Evolutionary conservation across 1,284 basidiomycete species (phyloP), one percentile per base, ranked within the genome.

Genomic region (Pisolithus thermaeus): DNA sequence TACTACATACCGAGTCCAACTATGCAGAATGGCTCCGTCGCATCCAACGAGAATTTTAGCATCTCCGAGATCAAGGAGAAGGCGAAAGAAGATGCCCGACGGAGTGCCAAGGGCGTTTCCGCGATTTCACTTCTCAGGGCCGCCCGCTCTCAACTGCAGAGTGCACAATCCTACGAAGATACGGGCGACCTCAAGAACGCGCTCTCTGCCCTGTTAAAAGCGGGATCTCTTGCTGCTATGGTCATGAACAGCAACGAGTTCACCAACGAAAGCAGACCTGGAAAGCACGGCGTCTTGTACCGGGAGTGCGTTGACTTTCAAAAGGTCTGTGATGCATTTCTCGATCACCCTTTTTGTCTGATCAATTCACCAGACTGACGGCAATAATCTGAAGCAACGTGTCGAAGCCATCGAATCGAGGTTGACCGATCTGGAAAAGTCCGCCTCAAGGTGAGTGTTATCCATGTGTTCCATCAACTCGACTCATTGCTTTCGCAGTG

Each of bases 51-150:
- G 25, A 58, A 68, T 50, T 64, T 75, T 55, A 75, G 77, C n/a
- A 74, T 83, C 49, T 68, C 74, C 37, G 83, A 84, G 53, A 81
- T 89, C 62, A 87, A 85, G 65, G 73, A 75, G 48, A 78, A 72
- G 61, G 83, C 80, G 9, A 82, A 75, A 62, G 79, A 80, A 50
- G 70, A 74, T 43, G 81, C 80, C 14, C 71, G 73, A 47, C 77
- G 70, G 52, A 73, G 76, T 52, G 76, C 79, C 30, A 72, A 70
- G 53, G 80, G 81, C 16, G 74, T 74, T 43, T 79, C 84, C 5
- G 69, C 81, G 12, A 61, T 77, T 32, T 69, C 75, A 7, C 73
- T 88, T 57, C 77, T 89, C 67, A 76, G 71, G 59, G 66, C 71
- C n/a, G 86, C 86, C 12, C 74, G 78, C 41, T 70, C 65, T 22